Evolutionary conservation across 495 filamentous ascomycete species (phyloP), one percentile per base, ranked within the genome.

Genomic region (Neurospora discreta): DNA sequence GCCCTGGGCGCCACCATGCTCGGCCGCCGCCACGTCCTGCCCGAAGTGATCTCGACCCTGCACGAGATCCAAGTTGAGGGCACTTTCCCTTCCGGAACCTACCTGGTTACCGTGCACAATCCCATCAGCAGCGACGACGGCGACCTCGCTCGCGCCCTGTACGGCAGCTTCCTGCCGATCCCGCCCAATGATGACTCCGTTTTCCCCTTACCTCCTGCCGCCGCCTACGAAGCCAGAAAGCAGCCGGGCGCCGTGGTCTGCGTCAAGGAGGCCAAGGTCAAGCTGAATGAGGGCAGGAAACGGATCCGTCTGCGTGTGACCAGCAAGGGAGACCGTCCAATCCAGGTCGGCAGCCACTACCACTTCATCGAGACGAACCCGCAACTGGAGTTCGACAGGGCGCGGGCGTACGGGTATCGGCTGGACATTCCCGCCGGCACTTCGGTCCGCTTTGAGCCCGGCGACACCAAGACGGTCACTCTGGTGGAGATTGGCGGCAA

Each of bases 361-460:
- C 94, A 98, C 81, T 93, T 99, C 80, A 88, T 97, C 77, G 95
- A 99, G 84, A 91, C 89, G 26, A 99, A 99, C 78, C 92, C 94
- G 26, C 88, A 91, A 80, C 84, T 99, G 70, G 89, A 92, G 77
- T 99, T 99, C 80, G 95, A 99, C 80, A 92, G 95, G n/a, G 80
- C 88, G 38, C 88, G 88, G 68, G 86, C 94, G 1, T 94, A 94
- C 75, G 95, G 95, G 3, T 97, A 86, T 80, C 87, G 94, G 13
- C 85, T 99, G 26, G 94, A 99, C 77, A 94, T 98, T 46, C 81
- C 94, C 3, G 93, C 96, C 13, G 95, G 95, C 16, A 98, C 94
- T 1, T 95, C 94, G 18, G 90, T 98, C 40, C 89, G 95, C 41
- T 99, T 99, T 74, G 95, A 99, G 82, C 95, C 95, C 0, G 95